Conservation (phyloP, 345 rosid species). For the Eucalyptus leucophloia region DNA sequence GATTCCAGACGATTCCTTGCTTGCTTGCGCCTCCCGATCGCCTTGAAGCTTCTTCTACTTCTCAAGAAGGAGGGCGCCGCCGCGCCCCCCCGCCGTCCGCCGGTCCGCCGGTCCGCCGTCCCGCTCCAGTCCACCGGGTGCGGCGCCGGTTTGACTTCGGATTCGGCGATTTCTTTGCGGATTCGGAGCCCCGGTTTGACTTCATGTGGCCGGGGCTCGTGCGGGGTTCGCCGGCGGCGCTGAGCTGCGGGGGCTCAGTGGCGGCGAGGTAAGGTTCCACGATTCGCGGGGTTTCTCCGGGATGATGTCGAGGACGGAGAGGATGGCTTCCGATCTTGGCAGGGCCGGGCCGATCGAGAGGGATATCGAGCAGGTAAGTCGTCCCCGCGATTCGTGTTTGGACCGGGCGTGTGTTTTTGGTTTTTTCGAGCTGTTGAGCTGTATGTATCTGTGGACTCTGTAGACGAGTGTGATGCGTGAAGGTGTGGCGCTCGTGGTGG, state of each 20-base stretch:
- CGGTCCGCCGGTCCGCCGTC: neutral
- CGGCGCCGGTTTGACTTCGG: neutral
- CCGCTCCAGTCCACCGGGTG: neutral
- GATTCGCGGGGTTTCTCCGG: neutral
- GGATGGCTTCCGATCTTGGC: constrained; percentile 94
- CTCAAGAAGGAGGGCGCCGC: neutral
- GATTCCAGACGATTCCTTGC: neutral
- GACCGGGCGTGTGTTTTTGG: neutral
- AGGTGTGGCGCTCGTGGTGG: neutral
- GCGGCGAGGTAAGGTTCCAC: neutral
- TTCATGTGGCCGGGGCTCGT: neutral
- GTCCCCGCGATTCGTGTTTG: neutral
- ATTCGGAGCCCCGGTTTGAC: neutral
- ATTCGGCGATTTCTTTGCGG: neutral
- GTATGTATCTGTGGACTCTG: neutral
- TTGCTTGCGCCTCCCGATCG: neutral
- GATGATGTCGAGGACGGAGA: constrained; percentile 51
- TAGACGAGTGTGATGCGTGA: neutral
- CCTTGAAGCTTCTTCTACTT: neutral
- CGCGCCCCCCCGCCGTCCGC: neutral
- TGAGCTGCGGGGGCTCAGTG: constrained; percentile 5
- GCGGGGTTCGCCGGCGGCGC: neutral
- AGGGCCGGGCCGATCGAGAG: constrained; percentile 78
- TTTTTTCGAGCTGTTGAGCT: neutral
- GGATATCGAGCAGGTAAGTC: constrained; percentile 83